Evolutionary conservation across 2,329 filamentous ascomycete species (phyloP), one percentile per base, ranked within the genome.

Genomic region (Claviceps pusilla): DNA sequence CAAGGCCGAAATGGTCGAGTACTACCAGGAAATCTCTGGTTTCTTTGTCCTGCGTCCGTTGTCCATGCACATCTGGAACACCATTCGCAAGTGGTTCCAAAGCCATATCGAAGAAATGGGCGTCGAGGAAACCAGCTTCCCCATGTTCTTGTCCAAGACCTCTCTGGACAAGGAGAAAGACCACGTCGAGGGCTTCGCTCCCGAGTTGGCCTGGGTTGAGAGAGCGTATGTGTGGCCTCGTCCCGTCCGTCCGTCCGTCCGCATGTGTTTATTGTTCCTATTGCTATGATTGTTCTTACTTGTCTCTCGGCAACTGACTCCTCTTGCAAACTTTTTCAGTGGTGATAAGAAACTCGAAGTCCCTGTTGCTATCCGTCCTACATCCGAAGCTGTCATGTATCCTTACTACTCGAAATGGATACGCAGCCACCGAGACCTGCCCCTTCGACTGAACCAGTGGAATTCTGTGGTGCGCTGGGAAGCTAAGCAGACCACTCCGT

Each of bases 181-280:
- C 64, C 93, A 98, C 69, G 87, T 98, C 58, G 91, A 98, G 71
- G 93, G 93, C n/a, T 98, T 98, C 69, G 93, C 93, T 52, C 90
- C 93, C 39, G 87, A 93, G 70, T 79, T 93, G 60, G 87, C 87
- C 55, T 93, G 87, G 87, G 87, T 93, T 33, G 93, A 87, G 52
- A 87, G 88, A 70, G 87, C 84, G 76, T 84, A 70, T 71, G 79
- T 74, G 33, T 39, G 33, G 10, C 3, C 24, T 2, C 24, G 24
- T 24, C 24, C 24, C 24, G 24, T 2, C 24, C 24, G 24, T 2
- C 24, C 24, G 24, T 24, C 24, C 24, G 24, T 24, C 2, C 24
- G 24, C 24, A 24, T 24, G 24, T 24, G 24, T 24, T 24, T 24
- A 2, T 24, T 3, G 3, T 24, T 24, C 2, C 24, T 24, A 24